Evolutionary conservation across 179 eudicot genomes (phyloP).

Genomic region (Spergularia azorica): DNA sequence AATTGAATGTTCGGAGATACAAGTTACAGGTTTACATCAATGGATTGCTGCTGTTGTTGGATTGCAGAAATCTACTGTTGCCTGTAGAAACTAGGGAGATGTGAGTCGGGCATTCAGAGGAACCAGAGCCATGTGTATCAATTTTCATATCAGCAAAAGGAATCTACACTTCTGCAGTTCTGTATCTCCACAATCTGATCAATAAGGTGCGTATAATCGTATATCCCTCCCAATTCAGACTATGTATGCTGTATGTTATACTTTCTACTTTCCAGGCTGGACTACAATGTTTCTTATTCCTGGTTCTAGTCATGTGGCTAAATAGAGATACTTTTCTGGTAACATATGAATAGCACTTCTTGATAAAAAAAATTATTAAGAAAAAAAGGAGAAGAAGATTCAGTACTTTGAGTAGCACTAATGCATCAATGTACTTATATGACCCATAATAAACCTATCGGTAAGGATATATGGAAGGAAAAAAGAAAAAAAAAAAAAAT

Average conservation of each 20-base stretch:
- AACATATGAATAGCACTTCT: not conserved
- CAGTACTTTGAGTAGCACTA: not conserved
- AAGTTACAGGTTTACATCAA: not conserved
- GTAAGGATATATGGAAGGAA: not conserved
- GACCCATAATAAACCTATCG: not conserved
- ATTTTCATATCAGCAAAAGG: not conserved
- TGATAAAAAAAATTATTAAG: no score
- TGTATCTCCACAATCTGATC: not conserved
- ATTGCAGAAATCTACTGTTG: not conserved
- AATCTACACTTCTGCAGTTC: not conserved
- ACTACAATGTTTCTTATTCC: not conserved
- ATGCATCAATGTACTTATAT: not conserved
- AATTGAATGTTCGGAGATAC: not conserved
- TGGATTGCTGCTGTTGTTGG: slow-evolving; percentile 8
- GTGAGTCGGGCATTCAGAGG: not conserved
- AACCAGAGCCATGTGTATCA: not conserved
- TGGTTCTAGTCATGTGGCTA: slow-evolving; percentile 6
- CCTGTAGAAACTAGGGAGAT: slow-evolving; percentile 3
- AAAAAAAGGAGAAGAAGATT: not conserved
- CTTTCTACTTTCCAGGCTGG: no score
- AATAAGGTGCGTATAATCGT: not conserved
- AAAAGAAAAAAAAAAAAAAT: not conserved
- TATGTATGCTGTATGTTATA: not conserved
- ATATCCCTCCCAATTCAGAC: not conserved
- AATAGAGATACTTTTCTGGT: not conserved